Conservation (phyloP, 345 rosid species). For the Moricandia arvensis region DNA sequence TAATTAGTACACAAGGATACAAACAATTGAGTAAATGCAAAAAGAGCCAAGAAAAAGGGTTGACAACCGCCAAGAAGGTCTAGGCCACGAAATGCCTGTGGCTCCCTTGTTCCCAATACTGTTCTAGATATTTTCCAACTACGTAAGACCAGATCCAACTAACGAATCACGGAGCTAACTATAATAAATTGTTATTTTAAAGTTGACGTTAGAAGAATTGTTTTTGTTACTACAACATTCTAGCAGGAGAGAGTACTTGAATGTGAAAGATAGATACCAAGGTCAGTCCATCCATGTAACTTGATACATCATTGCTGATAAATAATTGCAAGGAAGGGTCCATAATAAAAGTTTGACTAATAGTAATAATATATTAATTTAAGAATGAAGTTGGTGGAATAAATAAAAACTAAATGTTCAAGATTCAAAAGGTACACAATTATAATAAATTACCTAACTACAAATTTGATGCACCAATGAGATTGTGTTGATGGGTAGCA, state of each 20-base stretch:
- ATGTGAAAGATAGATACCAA: slow-evolving; percentile 1
- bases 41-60: slow-evolving; percentile 41
- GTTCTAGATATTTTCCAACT: slow-evolving; percentile 24
- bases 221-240: slow-evolving; percentile 27
- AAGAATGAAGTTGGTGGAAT: slow-evolving; percentile 20
- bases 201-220: neutral
- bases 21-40: slow-evolving; percentile 36
- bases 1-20: slow-evolving; percentile 29
- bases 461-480: slow-evolving; percentile 27
- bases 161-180: slow-evolving; percentile 1
- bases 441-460: neutral
- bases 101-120: slow-evolving; percentile 24
- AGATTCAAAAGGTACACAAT: neutral
- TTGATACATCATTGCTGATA: neutral
- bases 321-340: neutral
- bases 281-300: neutral
- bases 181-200: neutral
- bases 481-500: slow-evolving; percentile 12
- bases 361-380: neutral
- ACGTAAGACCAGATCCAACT: slow-evolving; percentile 5
- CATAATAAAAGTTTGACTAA: neutral
- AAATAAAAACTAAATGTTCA: neutral
- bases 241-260: slow-evolving; percentile 7
- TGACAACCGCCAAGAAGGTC: slow-evolving; percentile 72
- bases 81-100: slow-evolving; percentile 56